A percentile compares a stretch with the other conserved stretches of the same genome.
These are phyloP conservation scores for Fusarium coffeatum DNA, from an alignment of 2,329 filamentous ascomycete species.

Conservation along the genomic window DNA sequence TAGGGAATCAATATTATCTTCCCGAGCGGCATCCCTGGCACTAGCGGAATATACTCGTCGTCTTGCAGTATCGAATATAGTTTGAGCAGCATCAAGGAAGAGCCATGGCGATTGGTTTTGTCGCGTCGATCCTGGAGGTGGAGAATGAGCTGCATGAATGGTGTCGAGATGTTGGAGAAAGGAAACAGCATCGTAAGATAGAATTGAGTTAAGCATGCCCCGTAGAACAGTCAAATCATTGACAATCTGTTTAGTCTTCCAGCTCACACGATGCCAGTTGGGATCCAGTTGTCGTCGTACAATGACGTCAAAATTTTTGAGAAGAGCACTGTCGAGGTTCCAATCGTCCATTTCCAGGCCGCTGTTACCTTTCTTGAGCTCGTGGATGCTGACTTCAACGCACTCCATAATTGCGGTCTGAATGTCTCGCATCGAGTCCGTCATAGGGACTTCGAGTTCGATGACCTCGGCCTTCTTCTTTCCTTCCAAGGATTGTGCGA, in stretches of 20 bases:
- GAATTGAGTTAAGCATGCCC: constrained; percentile 81
- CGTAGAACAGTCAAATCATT: constrained; percentile 87
- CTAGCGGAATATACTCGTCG: constrained; percentile 84
- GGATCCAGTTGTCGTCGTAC: constrained; percentile 91
- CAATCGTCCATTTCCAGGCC: constrained; percentile 96
- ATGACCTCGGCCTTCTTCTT: constrained; percentile 96
- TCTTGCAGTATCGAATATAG: constrained; percentile 91
- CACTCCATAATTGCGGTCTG: constrained; percentile 96
- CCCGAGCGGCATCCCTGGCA: constrained; percentile 63
- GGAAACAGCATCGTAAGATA: constrained; percentile 89
- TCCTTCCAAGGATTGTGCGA: constrained; percentile 89
- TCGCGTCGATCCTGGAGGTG: constrained; percentile 85
- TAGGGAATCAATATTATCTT: constrained; percentile 69
- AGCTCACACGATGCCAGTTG: constrained; percentile 96
- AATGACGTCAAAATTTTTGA: constrained; percentile 91
- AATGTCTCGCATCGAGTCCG: constrained; percentile 90
- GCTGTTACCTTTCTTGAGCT: constrained; percentile 90
- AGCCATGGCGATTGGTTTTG: constrained; percentile 96
- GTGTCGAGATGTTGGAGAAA: constrained; percentile 95
- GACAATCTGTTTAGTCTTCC: constrained; percentile 94
- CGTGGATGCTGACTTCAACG: constrained; percentile 92
- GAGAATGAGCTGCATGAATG: constrained; percentile 89
- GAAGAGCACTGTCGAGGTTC: constrained; percentile 92
- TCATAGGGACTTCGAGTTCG: constrained; percentile 96
- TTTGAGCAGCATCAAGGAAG: constrained; percentile 93